Percentiles rank a stretch among this genome's conserved stretches.
Conservation (phyloP, 805 yeast species). For the Ogataea salicorniae region DNA sequence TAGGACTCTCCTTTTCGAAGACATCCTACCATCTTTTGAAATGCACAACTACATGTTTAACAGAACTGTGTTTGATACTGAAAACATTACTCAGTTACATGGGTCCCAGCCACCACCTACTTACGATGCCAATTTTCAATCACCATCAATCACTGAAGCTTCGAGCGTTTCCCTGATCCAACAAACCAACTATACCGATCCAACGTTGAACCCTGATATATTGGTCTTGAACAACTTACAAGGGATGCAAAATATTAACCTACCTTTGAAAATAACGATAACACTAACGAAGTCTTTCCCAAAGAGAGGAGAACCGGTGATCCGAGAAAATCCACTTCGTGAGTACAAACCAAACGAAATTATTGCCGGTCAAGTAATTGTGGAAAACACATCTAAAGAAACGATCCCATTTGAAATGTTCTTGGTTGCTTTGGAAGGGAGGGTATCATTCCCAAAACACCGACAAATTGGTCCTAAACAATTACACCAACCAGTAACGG, state of each 20-base stretch:
- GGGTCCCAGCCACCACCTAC: constrained; percentile 16
- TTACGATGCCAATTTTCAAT: constrained; percentile 12
- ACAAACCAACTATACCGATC: constrained; percentile 9
- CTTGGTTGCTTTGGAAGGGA: constrained; percentile 53
- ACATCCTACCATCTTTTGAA: constrained; percentile 64
- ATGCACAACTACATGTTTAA: constrained; percentile 46
- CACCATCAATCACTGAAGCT: background rate
- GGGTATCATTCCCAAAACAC: constrained; percentile 22
- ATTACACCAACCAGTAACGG: constrained; percentile 6
- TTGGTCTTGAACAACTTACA: constrained; percentile 25
- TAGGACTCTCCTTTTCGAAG: constrained; percentile 24
- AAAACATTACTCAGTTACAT: background rate
- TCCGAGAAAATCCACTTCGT: constrained; percentile 33
- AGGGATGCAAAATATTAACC: constrained; percentile 17
- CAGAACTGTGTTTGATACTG: constrained; percentile 16
- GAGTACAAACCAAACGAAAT: constrained; percentile 68
- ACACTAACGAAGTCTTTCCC: constrained; percentile 41
- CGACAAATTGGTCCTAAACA: background rate
- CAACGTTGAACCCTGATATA: constrained; percentile 18
- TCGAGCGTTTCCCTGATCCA: background rate
- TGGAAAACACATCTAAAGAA: constrained; percentile 36
- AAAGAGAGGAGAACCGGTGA: constrained; percentile 7
- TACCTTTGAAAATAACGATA: constrained; percentile 23
- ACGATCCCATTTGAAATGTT: constrained; percentile 59
- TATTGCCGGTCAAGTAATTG: constrained; percentile 49